Percentiles rank a stretch among this genome's conserved stretches.
Evolutionary conservation across 345 rosid species (phyloP).

Genomic region (Gynandropsis gynandra): DNA sequence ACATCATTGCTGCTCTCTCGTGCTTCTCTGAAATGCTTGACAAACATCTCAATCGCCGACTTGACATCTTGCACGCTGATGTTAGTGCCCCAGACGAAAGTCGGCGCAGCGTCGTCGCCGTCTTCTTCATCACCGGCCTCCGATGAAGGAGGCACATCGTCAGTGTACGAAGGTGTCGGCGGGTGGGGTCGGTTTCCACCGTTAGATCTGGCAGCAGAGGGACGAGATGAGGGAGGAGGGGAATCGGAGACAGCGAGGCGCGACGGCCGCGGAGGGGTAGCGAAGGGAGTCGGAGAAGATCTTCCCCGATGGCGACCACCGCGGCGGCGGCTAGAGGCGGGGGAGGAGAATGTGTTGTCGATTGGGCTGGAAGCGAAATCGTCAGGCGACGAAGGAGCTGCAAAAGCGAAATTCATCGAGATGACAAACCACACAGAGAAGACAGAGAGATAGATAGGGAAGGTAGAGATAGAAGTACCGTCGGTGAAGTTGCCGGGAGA

Average conservation of each 20-base stretch:
- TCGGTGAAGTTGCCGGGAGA: conserved; percentile 38
- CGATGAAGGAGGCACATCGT: conserved; percentile 49
- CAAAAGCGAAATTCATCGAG: conserved; percentile 2
- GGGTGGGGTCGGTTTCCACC: conserved; percentile 28
- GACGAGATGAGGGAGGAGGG: conserved; percentile 44
- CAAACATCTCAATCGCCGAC: conserved; percentile 75
- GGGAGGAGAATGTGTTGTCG: conserved; percentile 56
- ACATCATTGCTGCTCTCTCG: conserved; percentile 38
- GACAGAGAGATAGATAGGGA: neutral
- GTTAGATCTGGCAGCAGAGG: conserved; percentile 29
- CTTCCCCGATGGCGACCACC: conserved; percentile 17
- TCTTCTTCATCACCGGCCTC: conserved; percentile 66
- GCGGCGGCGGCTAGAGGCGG: conserved; percentile 31
- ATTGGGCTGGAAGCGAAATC: conserved; percentile 60
- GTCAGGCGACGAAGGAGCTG: conserved; percentile 68
- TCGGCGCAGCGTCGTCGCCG: conserved; percentile 61
- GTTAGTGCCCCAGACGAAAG: conserved; percentile 94
- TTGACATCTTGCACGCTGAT: conserved; percentile 91
- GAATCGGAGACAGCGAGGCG: conserved; percentile 34
- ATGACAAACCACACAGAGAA: neutral
- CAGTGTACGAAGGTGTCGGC: conserved; percentile 19
- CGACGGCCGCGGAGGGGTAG: conserved; percentile 36
- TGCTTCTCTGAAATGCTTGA: conserved; percentile 72
- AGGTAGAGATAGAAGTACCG: conserved; percentile 27
- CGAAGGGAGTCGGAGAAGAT: conserved; percentile 29